Evolutionary conservation across 495 filamentous ascomycete genomes (phyloP).

Genomic region (Aspergillus leporis): DNA sequence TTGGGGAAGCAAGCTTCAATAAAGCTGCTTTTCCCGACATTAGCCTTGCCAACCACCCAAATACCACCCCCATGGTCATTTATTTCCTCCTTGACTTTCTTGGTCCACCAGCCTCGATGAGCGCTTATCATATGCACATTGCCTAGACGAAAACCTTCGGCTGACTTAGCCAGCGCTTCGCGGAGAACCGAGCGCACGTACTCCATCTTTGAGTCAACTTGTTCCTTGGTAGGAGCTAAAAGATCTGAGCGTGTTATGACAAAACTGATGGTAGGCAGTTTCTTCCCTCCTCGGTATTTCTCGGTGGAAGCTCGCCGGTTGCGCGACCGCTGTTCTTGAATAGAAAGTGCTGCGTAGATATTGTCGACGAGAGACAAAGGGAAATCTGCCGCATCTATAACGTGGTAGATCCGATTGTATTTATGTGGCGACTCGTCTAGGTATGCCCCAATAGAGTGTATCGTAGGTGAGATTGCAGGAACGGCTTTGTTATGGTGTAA

Average conservation of each 20-base stretch:
- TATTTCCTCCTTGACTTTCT: slow-evolving; percentile 79
- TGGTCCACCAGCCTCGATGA: slow-evolving; percentile 85
- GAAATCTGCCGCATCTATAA: slow-evolving; percentile 98
- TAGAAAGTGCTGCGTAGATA: slow-evolving; percentile 56
- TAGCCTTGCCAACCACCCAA: slow-evolving; percentile 99
- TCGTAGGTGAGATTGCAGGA: slow-evolving; percentile 72
- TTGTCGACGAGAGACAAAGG: slow-evolving; percentile 83
- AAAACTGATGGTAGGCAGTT: slow-evolving; percentile 70
- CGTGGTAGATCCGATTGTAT: slow-evolving; percentile 90
- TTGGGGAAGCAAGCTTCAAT: slow-evolving; percentile 86
- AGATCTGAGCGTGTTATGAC: slow-evolving; percentile 89
- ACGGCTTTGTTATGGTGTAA: slow-evolving; percentile 69
- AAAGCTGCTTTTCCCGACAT: slow-evolving; percentile 93
- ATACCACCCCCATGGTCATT: slow-evolving; percentile 75
- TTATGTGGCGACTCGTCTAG: slow-evolving; percentile 82
- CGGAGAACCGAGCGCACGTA: slow-evolving; percentile 74
- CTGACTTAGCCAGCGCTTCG: slow-evolving; percentile 61
- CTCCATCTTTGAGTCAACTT: slow-evolving; percentile 81
- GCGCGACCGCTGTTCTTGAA: slow-evolving; percentile 66
- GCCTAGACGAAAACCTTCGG: slow-evolving; percentile 67
- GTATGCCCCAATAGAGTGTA: slow-evolving; percentile 76
- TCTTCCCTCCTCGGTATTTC: slow-evolving; percentile 63
- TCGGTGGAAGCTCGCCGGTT: slow-evolving; percentile 70
- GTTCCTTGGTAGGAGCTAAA: slow-evolving; percentile 73
- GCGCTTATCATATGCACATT: slow-evolving; percentile 85